Conservation (phyloP, 257 asterid genomes). For the Solanum chilense region DNA sequence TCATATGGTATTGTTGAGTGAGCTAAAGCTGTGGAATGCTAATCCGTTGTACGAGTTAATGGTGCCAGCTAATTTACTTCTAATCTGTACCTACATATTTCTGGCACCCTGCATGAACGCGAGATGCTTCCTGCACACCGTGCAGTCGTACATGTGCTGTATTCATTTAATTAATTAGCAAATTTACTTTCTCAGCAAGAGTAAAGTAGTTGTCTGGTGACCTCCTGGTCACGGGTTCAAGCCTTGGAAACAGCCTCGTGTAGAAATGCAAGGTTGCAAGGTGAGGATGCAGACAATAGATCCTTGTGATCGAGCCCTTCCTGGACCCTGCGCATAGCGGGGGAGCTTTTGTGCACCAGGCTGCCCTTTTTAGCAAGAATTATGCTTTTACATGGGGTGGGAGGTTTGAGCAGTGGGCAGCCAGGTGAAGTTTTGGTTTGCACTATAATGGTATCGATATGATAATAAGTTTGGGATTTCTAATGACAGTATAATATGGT, state of each 20-base stretch:
- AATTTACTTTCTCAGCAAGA: neutral
- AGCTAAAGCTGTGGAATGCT: neutral
- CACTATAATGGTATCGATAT: neutral
- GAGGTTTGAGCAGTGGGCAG: neutral
- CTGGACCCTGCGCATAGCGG: neutral
- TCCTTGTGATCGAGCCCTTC: neutral
- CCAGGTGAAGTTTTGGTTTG: neutral
- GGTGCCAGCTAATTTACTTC: neutral
- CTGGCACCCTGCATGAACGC: neutral
- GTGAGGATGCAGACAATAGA: neutral
- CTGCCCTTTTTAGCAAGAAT: neutral
- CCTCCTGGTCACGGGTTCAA: neutral
- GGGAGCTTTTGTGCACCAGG: neutral
- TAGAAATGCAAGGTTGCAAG: neutral
- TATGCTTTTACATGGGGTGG: neutral
- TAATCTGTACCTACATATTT: neutral
- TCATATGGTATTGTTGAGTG: neutral
- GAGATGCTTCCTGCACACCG: neutral
- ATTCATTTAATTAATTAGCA: neutral
- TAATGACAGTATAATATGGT: neutral
- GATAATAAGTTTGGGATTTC: neutral
- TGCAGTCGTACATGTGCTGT: neutral
- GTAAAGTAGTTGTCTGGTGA: neutral
- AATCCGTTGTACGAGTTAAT: neutral
- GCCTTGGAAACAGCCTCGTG: neutral